Base-by-base conservation (phyloP, 768 basidiomycete species). In the Butyriboletus loyo region DNA sequence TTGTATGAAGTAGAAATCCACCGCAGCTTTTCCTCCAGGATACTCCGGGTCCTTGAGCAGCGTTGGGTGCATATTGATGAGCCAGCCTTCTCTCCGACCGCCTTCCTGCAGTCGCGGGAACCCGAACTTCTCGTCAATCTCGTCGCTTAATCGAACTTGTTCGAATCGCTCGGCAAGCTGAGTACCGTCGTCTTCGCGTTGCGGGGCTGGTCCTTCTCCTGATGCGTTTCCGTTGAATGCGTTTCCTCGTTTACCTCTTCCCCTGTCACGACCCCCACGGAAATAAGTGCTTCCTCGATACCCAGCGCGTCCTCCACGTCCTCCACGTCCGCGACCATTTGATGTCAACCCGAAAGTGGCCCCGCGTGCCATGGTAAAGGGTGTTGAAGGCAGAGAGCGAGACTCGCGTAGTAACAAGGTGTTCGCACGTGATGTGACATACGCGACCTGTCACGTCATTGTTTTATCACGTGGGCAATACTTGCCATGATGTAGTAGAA, bases 1-100 rank as follows among this genome's bases (percentile, higher is more conserved):
- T 73, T 98, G 86, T 57, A 99, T 92, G 64, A 99, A 98, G 68
- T 96, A 98, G 60, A 84, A 96, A 61, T 99, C 94, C 13, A 99
- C 95, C 7, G 88, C 97, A 2, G 92, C 86, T 60, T 83, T 85
- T 19, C 95, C 97, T 9, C 82, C 82, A 6, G 90, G 82, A 77
- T 86, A 86, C 38, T 90, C 86, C 7, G 92, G 73, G 63, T 95
- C 93, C 68, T 92, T 90, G 15, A 97, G 71, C 9, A 96, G 72
- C 1, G 93, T 97, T 87, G 97, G 92, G 68, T 96, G 95, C 96
- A 99, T 98, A 66, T 98, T 98, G 56, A 99, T 85, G 65, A 99
- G 74, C 97, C 97, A 98, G 2, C 95, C 97, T 49, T 90, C 88
- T 65, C 77, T 83, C 62, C 75, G 75, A 4, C 77, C 72, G 0